A percentile compares a stretch with the other conserved stretches of the same genome.
phyloP scores from a whole-genome alignment of 495 filamentous ascomycete genomes.

The Xylaria venustula region DNA sequence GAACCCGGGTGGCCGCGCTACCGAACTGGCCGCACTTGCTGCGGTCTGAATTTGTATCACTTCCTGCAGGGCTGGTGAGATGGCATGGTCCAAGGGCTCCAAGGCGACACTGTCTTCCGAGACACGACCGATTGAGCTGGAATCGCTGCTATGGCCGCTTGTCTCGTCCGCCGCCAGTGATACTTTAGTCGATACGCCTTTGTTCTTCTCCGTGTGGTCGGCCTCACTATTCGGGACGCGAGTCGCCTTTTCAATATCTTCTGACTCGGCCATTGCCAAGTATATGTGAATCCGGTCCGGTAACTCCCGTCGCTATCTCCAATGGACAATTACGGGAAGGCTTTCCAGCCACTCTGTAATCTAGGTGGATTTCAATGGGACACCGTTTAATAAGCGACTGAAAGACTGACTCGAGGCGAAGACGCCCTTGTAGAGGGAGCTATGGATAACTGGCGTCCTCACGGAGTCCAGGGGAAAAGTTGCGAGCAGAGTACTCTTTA shows the following conservation, averaged over 20 bases:
- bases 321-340: not conserved
- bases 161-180: conserved; percentile 20
- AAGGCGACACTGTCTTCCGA: conserved; percentile 36
- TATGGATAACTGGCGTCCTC: not conserved
- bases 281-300: not conserved
- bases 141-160: conserved; percentile 22
- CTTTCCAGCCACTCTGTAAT: not conserved
- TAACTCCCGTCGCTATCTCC: not conserved
- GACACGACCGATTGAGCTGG: conserved; percentile 16
- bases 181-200: conserved; percentile 2
- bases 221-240: not conserved
- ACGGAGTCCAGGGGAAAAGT: not conserved
- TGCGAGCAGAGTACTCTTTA: not conserved
- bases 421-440: not conserved
- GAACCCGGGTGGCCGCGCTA: conserved; percentile 62
- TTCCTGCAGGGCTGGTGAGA: conserved; percentile 32
- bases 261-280: conserved; percentile 10
- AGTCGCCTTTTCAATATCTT: not conserved
- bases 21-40: conserved; percentile 58
- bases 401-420: not conserved
- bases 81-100: conserved; percentile 34
- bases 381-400: not conserved
- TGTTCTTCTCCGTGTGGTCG: not conserved
- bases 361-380: not conserved
- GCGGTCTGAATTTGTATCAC: conserved; percentile 31